These are phyloP conservation scores for Tephrocybe rancida DNA, from an alignment of 768 basidiomycete genomes.

Conservation along the genomic window DNA sequence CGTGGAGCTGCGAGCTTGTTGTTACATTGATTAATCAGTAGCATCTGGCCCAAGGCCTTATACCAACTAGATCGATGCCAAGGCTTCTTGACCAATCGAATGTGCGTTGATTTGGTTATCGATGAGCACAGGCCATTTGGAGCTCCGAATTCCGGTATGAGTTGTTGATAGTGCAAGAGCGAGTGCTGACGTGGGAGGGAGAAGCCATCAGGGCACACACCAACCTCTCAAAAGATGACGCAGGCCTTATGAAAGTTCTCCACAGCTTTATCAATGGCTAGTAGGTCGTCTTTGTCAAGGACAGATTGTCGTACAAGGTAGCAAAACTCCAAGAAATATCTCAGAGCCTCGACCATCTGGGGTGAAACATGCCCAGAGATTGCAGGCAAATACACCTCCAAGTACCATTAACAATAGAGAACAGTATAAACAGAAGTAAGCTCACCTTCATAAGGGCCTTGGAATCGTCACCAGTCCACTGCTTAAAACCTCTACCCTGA, in stretches of 20 bases:
- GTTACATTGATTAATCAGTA: constrained; percentile 18
- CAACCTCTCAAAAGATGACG: constrained; percentile 12
- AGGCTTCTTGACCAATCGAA: constrained; percentile 19
- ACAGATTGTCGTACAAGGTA: constrained; percentile 7
- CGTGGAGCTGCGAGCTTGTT: constrained; percentile 15
- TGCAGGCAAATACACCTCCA: constrained; percentile 27
- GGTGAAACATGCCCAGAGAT: constrained; percentile 25
- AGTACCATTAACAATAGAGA: not conserved
- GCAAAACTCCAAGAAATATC: constrained; percentile 24
- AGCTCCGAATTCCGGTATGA: constrained; percentile 16
- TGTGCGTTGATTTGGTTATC: constrained; percentile 9
- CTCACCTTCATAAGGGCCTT: constrained; percentile 31
- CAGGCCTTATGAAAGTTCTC: constrained; percentile 17
- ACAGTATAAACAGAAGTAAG: not conserved
- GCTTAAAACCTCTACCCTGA: not conserved
- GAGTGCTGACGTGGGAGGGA: constrained; percentile 23
- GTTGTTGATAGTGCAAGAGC: constrained; percentile 13
- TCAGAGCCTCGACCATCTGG: constrained; percentile 17
- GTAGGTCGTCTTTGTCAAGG: not conserved
- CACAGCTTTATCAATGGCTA: constrained; percentile 1
- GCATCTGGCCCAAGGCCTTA: constrained; percentile 22
- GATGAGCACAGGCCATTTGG: constrained; percentile 7
- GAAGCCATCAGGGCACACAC: constrained; percentile 11
- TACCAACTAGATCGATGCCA: constrained; percentile 20
- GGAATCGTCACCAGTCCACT: constrained; percentile 9